Evolutionary conservation across 2,329 filamentous ascomycete genomes (phyloP), one percentile per base, ranked within the genome.

Genomic region (Microdochium nivale): DNA sequence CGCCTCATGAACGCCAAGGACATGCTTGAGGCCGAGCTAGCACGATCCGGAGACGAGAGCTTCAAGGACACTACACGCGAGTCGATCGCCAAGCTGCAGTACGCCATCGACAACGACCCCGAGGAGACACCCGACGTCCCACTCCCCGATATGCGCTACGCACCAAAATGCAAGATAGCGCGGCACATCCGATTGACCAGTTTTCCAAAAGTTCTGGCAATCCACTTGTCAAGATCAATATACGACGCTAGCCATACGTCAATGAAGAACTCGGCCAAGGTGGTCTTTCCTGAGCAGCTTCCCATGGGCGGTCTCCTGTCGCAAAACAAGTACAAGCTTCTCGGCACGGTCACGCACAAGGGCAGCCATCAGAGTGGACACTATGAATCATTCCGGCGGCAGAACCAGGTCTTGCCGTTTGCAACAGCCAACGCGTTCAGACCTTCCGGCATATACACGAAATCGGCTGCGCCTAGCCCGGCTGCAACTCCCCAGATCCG

Each of bases 331-430:
- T 99, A 96, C 69, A 89, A 85, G 60, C 76, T 99, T 4, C 78
- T 95, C 0, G 90, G 87, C 13, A 81, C 95, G 33, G 90, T 99
- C 33, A 95, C 89, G 23, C 94, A 99, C 65, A 95, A 95, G 62
- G 94, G 94, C 35, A 95, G 88, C 55, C 94, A 99, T 66, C 86
- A 96, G 63, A 96, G 90, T 61, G 94, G 94, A 1, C 94, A 99
- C 65, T 99, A 99, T 70, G 94, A 99, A 67, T 92, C 90, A 1
- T 97, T 97, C 67, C 81, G 94, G 32, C 81, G 94, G 35, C 94
- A 97, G 67, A 86, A 88, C 53, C 71, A 89, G 9, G 82, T 85
- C 49, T 73, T 86, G 2, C 91, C 91, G 0, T 97, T 84, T 64
- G 87, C 89, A 1, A 96, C 92, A 8, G 83, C 87, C 0, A 85